Percentiles rank a stretch among this genome's conserved stretches.
phyloP scores from a whole-genome alignment of 495 filamentous ascomycete genomes.

The Aspergillus baeticus region DNA sequence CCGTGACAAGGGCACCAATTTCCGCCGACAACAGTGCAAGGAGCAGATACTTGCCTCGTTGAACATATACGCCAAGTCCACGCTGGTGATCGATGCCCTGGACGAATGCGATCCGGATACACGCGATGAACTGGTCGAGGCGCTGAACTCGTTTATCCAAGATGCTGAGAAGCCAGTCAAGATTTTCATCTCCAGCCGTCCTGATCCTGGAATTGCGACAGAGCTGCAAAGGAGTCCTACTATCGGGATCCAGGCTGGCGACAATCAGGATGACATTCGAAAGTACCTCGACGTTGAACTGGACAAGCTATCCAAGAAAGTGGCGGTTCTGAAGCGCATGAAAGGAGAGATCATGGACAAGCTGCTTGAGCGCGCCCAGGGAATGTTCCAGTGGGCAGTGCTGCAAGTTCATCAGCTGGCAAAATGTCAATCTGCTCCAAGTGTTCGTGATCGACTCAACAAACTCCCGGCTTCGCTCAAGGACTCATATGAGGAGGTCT shows the following conservation, averaged over 20 bases:
- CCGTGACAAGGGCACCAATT: constrained; percentile 17
- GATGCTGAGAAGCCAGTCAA: constrained; percentile 31
- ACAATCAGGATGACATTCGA: constrained; percentile 31
- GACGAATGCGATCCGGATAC: constrained; percentile 40
- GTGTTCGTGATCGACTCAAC: constrained; percentile 26
- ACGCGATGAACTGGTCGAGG: constrained; percentile 31
- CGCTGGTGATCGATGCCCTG: constrained; percentile 45
- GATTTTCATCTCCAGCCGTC: constrained; percentile 47
- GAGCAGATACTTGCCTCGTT: constrained; percentile 21
- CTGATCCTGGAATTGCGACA: constrained; percentile 32
- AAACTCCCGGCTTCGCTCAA: constrained; percentile 28
- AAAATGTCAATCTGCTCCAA: constrained; percentile 13
- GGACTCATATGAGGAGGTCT: constrained; percentile 36
- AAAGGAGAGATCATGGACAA: constrained; percentile 13
- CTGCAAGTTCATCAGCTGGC: constrained; percentile 34
- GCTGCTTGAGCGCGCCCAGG: constrained; percentile 14
- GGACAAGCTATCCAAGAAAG: constrained; percentile 16
- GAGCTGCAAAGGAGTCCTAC: constrained; percentile 24
- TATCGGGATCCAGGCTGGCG: constrained; percentile 32
- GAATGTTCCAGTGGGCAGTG: constrained; percentile 36
- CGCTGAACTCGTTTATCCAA: constrained; percentile 23
- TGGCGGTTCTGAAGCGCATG: constrained; percentile 7
- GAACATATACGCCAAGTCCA: constrained; percentile 19
- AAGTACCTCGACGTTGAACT: constrained; percentile 26
- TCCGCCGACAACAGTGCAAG: constrained; percentile 21